Evolutionary conservation across 805 yeast genomes (phyloP).

Genomic region (Dipodascopsis uninucleata): DNA sequence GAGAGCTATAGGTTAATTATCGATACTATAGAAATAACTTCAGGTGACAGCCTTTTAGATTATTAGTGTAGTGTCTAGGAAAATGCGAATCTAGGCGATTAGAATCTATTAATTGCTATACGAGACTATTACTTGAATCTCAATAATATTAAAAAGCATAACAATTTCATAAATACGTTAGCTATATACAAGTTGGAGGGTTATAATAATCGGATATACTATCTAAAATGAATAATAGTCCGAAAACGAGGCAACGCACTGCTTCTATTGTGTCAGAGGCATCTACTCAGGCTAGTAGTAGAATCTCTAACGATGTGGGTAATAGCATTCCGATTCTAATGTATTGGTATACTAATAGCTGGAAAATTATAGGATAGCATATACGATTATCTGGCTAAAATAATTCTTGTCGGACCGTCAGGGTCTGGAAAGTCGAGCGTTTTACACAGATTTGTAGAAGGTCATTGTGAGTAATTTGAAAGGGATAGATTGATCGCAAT

Average conservation of each 20-base stretch:
- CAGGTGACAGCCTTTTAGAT: too few species aligned
- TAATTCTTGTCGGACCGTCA: slow-evolving; percentile 45
- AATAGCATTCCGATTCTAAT: background rate
- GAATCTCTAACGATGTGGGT: slow-evolving; percentile 13
- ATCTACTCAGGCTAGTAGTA: slow-evolving; percentile 9
- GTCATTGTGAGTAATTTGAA: slow-evolving; percentile 33
- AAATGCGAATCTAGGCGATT: too few species aligned
- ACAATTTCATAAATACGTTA: too few species aligned
- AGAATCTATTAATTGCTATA: too few species aligned
- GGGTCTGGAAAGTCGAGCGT: slow-evolving; percentile 49
- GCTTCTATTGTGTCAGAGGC: slow-evolving; percentile 14
- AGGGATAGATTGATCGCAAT: background rate
- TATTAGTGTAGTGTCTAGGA: too few species aligned
- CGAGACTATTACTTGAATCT: too few species aligned
- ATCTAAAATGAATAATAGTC: too few species aligned
- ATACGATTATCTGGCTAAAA: slow-evolving; percentile 40
- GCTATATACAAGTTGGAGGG: too few species aligned
- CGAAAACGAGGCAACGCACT: slow-evolving; percentile 8
- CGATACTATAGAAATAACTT: too few species aligned
- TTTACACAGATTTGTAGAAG: slow-evolving; percentile 41
- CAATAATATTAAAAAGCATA: too few species aligned
- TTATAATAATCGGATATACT: too few species aligned
- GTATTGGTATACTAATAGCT: background rate
- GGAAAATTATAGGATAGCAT: slow-evolving; percentile 17
- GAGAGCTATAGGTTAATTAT: too few species aligned